phyloP scores from a whole-genome alignment of 208 protist species.

The Strigomonas culicis region DNA sequence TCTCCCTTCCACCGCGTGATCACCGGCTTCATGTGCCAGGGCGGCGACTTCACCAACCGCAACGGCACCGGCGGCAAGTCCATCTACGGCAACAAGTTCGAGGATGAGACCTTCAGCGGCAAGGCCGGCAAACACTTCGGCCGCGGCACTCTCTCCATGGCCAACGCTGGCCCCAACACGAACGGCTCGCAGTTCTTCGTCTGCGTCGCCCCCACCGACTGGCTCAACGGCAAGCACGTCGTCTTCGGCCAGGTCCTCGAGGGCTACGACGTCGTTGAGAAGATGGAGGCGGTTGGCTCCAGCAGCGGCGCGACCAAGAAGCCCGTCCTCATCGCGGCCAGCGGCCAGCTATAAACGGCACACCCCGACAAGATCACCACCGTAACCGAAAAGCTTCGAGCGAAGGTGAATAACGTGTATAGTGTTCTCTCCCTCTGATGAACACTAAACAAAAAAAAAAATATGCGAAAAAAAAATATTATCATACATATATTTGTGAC shows the following conservation, averaged over 20 bases:
- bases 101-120: conserved; percentile 49
- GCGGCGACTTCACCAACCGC: conserved; percentile 50
- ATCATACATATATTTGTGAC: neutral
- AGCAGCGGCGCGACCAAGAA: conserved; percentile 40
- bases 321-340: conserved; percentile 58
- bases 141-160: conserved; percentile 85
- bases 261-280: conserved; percentile 83
- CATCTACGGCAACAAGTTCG: conserved; percentile 58
- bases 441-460: neutral
- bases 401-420: too few species aligned
- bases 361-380: too few species aligned
- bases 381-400: too few species aligned
- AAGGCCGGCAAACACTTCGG: conserved; percentile 64
- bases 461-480: neutral
- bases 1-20: conserved; percentile 56
- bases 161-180: conserved; percentile 91
- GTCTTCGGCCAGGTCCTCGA: conserved; percentile 94
- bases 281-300: conserved; percentile 77
- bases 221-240: conserved; percentile 95
- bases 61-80: conserved; percentile 63
- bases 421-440: neutral
- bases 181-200: conserved; percentile 94
- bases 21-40: conserved; percentile 59
- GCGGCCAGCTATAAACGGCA: conserved; percentile 60
- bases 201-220: conserved; percentile 67